Evolutionary conservation across 805 yeast species (phyloP).

Genomic region (Suhomyces sp.): DNA sequence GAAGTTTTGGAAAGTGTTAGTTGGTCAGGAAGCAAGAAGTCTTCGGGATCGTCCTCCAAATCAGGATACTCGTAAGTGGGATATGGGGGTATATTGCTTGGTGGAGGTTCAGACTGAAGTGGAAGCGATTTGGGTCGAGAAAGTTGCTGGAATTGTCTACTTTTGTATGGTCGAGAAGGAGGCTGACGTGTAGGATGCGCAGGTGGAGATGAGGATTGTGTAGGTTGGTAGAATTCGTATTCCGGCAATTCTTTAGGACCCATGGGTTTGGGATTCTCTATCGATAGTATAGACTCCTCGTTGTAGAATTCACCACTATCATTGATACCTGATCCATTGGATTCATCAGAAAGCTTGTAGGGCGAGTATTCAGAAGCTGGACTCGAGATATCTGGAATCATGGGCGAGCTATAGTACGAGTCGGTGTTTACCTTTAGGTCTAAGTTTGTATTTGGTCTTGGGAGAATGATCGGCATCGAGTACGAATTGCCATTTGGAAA

Average conservation of each 20-base stretch:
- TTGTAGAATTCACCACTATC: slow-evolving; percentile 1
- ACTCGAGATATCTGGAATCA: background rate
- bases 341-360: background rate
- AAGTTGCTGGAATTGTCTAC: slow-evolving; percentile 12
- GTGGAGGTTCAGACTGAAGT: background rate
- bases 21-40: background rate
- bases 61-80: slow-evolving; percentile 4
- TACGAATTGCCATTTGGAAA: background rate
- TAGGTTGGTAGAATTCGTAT: slow-evolving; percentile 16
- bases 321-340: background rate
- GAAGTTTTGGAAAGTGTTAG: background rate
- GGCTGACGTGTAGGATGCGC: background rate
- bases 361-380: background rate
- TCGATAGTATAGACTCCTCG: slow-evolving; percentile 24
- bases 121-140: slow-evolving; percentile 7
- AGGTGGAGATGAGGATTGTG: background rate
- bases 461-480: slow-evolving; percentile 4
- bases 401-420: background rate
- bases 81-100: background rate
- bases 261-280: slow-evolving; percentile 36
- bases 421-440: background rate
- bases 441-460: background rate
- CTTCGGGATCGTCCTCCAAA: background rate
- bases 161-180: background rate
- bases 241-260: slow-evolving; percentile 41